Percentiles rank a stretch among this genome's conserved stretches.
These are phyloP conservation scores for Ceratobasidium sp. DNA, from an alignment of 1,284 basidiomycete genomes.

Conservation along the genomic window DNA sequence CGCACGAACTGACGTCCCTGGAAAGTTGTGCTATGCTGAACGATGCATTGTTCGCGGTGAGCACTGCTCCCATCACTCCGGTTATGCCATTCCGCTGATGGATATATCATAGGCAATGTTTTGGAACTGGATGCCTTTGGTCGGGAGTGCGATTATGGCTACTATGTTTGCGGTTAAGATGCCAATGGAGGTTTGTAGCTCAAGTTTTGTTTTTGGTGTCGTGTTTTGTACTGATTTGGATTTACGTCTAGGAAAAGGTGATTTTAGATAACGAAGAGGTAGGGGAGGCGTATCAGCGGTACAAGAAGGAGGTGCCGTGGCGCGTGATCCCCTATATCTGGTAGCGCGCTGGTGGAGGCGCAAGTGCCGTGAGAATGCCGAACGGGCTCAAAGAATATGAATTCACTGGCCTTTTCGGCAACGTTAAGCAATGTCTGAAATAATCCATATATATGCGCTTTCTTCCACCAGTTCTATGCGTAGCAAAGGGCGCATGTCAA, in stretches of 20 bases:
- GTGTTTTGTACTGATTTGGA: not conserved
- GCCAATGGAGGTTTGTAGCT: constrained; percentile 35
- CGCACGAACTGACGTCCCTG: not conserved
- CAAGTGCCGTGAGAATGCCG: too few species aligned
- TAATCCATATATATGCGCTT: too few species aligned
- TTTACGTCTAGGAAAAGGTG: constrained; percentile 4
- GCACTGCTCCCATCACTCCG: not conserved
- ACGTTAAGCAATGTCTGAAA: too few species aligned
- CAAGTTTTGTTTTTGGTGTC: too few species aligned
- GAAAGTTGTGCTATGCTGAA: constrained; percentile 24
- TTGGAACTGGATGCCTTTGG: constrained; percentile 39
- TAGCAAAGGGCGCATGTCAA: too few species aligned
- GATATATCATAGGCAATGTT: constrained; percentile 13
- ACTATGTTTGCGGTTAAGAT: constrained; percentile 20
- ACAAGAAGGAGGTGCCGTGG: too few species aligned
- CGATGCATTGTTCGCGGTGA: not conserved
- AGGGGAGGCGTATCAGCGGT: constrained; percentile 6
- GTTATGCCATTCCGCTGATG: not conserved
- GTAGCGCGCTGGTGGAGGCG: too few species aligned
- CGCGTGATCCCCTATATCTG: constrained; percentile 32
- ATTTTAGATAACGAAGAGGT: constrained; percentile 16
- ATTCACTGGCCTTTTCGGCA: too few species aligned
- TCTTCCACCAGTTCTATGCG: too few species aligned
- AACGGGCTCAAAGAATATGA: too few species aligned
- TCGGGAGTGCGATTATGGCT: constrained; percentile 13